Base-by-base conservation (phyloP, 2,329 filamentous ascomycete species). In the Diaporthe destruens region DNA sequence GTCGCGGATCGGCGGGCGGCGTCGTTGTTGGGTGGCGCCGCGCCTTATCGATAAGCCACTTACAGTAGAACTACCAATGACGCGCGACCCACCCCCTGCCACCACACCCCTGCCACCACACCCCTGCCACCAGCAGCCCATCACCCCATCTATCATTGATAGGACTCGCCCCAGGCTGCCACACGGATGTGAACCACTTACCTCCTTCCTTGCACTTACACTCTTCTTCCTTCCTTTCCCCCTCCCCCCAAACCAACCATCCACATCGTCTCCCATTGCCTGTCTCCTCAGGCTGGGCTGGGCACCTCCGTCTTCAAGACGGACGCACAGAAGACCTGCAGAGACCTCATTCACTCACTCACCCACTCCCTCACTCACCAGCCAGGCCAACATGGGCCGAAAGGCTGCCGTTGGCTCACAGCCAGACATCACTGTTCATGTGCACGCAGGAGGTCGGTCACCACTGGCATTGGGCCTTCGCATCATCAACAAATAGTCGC, bases 361-460 rank as follows among this genome's bases (percentile, higher is more conserved):
- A 29, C 14, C 39, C 25, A 51, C 61, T 23, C 23, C n/a, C 14
- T 66, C 39, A 57, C 56, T 49, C 25, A 42, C 61, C 34, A 32
- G 29, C 14, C 36, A 12, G 8, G 44, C 47, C 14, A 44, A 9
- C 20, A 74, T 74, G 73, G 59, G 44, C 36, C 51, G 71, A 29
- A 70, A 53, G 55, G 47, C 54, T 55, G 42, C 47, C 25, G 25
- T 51, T 47, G 67, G 66, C 39, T 25, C 59, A 36, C 67, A 44
- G 11, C 20, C 51, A 14, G 25, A 65, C 23, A 25, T 29, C 44
- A 44, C 34, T 29, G 20, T 53, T 11, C 54, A 67, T 32, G 49
- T 63, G n/a, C 36, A 65, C 25, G n/a, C 55, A 39, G 2, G 49
- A 29, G 72, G 72, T 71, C 12, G 16, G 68, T 71, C 14, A 32